These are phyloP conservation scores for Bauhinia variegata DNA, from an alignment of 306 rosid genomes.

Conservation along the genomic window DNA sequence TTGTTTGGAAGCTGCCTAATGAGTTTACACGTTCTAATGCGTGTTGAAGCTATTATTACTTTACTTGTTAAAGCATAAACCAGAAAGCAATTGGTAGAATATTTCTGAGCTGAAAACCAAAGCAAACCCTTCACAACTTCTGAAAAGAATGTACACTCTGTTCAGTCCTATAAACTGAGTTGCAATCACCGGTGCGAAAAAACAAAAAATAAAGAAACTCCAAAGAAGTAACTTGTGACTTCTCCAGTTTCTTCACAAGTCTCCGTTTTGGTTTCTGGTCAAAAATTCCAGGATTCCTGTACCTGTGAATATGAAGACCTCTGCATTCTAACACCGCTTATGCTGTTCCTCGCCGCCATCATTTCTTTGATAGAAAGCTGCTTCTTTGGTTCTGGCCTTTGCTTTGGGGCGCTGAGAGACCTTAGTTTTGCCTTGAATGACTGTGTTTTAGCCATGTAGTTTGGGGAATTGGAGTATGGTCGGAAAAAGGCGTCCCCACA, in stretches of 20 bases:
- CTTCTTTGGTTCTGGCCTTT: slow-evolving; percentile 83
- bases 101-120: not conserved
- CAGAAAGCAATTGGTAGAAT: too few relatives aligned
- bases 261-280: slow-evolving; percentile 13
- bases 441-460: slow-evolving; percentile 79
- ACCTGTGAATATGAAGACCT: slow-evolving; percentile 44
- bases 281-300: slow-evolving; percentile 52
- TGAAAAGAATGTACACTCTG: slow-evolving; percentile 67
- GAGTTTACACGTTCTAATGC: too few relatives aligned
- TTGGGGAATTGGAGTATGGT: slow-evolving; percentile 62
- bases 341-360: slow-evolving; percentile 77
- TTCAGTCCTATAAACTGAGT: slow-evolving; percentile 40
- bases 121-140: slow-evolving; percentile 41
- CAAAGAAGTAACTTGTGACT: slow-evolving; percentile 16
- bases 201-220: too few relatives aligned
- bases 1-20: slow-evolving; percentile 18
- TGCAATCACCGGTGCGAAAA: slow-evolving; percentile 26
- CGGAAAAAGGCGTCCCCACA: slow-evolving; percentile 61
- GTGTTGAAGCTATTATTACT: too few relatives aligned
- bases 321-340: slow-evolving; percentile 78
- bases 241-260: too few relatives aligned
- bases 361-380: slow-evolving; percentile 72
- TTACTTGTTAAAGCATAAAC: too few relatives aligned
- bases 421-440: slow-evolving; percentile 82
- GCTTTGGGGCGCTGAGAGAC: slow-evolving; percentile 92